Evolutionary conservation across 768 basidiomycete species (phyloP), one percentile per base, ranked within the genome.

Genomic region (Collybiopsis confluens): DNA sequence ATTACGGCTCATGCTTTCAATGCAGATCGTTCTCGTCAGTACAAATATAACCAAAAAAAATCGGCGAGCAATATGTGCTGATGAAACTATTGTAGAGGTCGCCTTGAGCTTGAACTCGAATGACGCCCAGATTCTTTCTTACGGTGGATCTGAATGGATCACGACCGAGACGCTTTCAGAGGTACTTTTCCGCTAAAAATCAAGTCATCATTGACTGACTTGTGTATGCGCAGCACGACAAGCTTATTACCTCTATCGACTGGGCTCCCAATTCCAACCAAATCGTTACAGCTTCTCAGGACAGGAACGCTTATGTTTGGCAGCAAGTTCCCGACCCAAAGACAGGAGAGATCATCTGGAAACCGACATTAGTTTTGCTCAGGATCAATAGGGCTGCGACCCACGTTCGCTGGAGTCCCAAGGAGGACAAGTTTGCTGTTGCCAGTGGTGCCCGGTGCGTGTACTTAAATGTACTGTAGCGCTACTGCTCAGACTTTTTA

Each of bases 271-370:
- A 82, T 60, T 93, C 97, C 44, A 98, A 98, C 72, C 88, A 92
- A 42, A 96, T 99, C 71, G 96, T 99, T 23, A 98, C 97, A 11
- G 92, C 93, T 61, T 96, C 95, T n/a, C 96, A 99, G 68, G 97
- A 99, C 67, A 78, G 97, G 51, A 99, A 99, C 66, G 96, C 97
- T 35, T 99, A 99, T 64, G 97, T 99, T 28, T 99, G 97, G 97
- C 87, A 92, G 52, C 85, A 89, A 65, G 81, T 81, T 8, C 75
- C 81, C 26, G 89, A 94, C 61, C 76, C 85, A 1, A 74, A 78
- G 54, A 88, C 90, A 0, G 91, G 91, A 5, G 79, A 75, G 42
- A 65, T 78, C 48, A 64, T 81, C 52, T 99, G 97, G 97, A 94
- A 95, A 71, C 97, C 97, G 2, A 96, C 94, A 2, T 79, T 99